These are phyloP conservation scores for Caryopteris hybrid DNA, from an alignment of 305 asterid species.

Conservation along the genomic window DNA sequence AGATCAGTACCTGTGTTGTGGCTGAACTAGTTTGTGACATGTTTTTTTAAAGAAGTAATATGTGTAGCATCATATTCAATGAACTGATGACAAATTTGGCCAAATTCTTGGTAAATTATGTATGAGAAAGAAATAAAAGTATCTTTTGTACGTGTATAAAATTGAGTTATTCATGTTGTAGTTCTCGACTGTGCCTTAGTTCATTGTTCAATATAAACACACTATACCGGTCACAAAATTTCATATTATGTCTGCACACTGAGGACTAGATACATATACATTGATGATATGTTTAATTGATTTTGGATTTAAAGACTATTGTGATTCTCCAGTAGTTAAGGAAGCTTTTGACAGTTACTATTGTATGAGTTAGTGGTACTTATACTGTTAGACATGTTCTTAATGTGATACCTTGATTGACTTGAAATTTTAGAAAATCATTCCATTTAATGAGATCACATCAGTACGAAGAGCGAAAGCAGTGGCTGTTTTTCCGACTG, in stretches of 20 bases:
- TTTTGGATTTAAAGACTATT: constrained; percentile 6
- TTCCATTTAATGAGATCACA: constrained; percentile 75
- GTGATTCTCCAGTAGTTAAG: constrained; percentile 13
- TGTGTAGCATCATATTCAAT: background rate
- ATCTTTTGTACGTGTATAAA: background rate
- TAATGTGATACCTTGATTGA: constrained; percentile 15
- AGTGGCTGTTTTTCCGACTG: constrained; percentile 92
- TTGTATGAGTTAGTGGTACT: constrained; percentile 1
- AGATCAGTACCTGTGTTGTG: background rate
- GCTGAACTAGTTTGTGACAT: background rate
- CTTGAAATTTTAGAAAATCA: constrained; percentile 57
- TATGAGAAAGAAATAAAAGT: background rate
- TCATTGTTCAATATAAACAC: background rate
- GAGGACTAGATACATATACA: background rate
- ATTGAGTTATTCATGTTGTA: constrained; percentile 1
- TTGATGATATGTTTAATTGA: background rate
- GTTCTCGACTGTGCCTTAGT: background rate
- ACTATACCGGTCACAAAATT: background rate
- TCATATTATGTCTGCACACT: background rate
- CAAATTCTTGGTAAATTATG: background rate
- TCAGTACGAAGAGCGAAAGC: constrained; percentile 80
- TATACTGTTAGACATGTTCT: constrained; percentile 4
- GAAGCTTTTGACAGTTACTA: constrained; percentile 1
- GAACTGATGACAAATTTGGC: background rate
- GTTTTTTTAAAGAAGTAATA: background rate